Percentiles rank a stretch among this genome's conserved stretches.
These are phyloP conservation scores for Asparagopsis taxiformis DNA, from an alignment of 31 red algal species.

Conservation along the genomic window DNA sequence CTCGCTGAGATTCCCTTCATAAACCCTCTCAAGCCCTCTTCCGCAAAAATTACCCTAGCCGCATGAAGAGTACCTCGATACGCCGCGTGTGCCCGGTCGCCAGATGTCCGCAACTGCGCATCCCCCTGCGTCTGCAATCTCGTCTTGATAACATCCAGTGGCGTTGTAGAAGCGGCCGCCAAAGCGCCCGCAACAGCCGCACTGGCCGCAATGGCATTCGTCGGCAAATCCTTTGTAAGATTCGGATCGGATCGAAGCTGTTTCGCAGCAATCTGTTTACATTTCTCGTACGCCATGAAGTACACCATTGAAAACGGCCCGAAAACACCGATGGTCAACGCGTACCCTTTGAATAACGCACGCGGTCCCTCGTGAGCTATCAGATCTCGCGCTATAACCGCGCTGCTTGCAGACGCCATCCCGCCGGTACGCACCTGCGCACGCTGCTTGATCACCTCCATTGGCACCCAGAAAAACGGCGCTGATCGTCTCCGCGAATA, in stretches of 20 bases:
- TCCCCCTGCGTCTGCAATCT: slow-evolving; percentile 95
- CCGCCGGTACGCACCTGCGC: slow-evolving; percentile 88
- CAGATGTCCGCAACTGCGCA: background rate
- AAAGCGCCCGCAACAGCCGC: slow-evolving; percentile 85
- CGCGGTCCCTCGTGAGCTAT: slow-evolving; percentile 74
- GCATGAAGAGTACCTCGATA: slow-evolving; percentile 70
- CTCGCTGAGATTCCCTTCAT: slow-evolving; percentile 81
- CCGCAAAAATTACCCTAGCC: slow-evolving; percentile 45
- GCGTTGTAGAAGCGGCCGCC: slow-evolving; percentile 82
- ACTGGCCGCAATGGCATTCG: slow-evolving; percentile 35
- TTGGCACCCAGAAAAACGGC: slow-evolving; percentile 99
- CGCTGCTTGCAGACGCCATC: slow-evolving; percentile 27
- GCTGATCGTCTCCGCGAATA: slow-evolving; percentile 81
- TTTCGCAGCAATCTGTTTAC: slow-evolving; percentile 49
- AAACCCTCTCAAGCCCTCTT: slow-evolving; percentile 80
- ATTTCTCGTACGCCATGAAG: slow-evolving; percentile 90
- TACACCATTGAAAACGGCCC: slow-evolving; percentile 98
- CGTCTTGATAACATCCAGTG: slow-evolving; percentile 98
- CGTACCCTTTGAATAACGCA: slow-evolving; percentile 90
- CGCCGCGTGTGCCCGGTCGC: background rate
- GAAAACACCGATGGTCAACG: slow-evolving; percentile 92
- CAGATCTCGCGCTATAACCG: slow-evolving; percentile 62
- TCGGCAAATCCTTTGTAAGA: slow-evolving; percentile 8
- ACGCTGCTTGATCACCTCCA: slow-evolving; percentile 99
- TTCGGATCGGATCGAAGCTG: background rate